A percentile compares a stretch with the other conserved stretches of the same genome.
Evolutionary conservation across 345 rosid species (phyloP).

Genomic region (Gossypium rotundifolium): DNA sequence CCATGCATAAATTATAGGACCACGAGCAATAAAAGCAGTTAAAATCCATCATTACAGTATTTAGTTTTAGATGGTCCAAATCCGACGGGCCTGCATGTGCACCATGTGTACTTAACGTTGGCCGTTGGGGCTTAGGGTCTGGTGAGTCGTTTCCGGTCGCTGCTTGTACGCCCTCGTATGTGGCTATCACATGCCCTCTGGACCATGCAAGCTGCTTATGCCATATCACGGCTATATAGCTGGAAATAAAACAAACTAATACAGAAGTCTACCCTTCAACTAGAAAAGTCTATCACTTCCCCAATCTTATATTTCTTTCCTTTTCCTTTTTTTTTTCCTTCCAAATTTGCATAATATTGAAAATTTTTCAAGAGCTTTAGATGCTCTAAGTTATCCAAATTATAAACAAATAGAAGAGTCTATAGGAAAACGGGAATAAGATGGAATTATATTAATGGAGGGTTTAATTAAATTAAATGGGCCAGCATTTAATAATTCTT

Average conservation of each 20-base stretch:
- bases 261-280: neutral
- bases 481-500: constrained; percentile 37
- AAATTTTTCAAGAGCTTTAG: neutral
- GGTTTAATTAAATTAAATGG: constrained; percentile 9
- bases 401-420: constrained; percentile 10
- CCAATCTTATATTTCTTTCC: no score
- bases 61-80: constrained; percentile 31
- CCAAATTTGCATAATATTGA: no score
- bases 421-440: constrained; percentile 7
- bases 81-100: constrained; percentile 23
- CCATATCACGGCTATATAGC: constrained; percentile 1
- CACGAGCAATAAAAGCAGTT: constrained; percentile 31
- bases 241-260: neutral
- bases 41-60: neutral
- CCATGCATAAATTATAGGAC: constrained; percentile 30
- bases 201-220: constrained; percentile 27
- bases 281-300: neutral
- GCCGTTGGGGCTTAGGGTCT: neutral
- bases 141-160: constrained; percentile 3
- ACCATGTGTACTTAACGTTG: constrained; percentile 9
- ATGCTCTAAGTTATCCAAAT: neutral
- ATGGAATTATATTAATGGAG: neutral
- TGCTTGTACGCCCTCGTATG: neutral
- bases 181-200: constrained; percentile 32
- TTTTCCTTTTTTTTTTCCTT: no score